These are phyloP conservation scores for Puccinia horiana DNA, from an alignment of 1,284 basidiomycete species.

Conservation along the genomic window DNA sequence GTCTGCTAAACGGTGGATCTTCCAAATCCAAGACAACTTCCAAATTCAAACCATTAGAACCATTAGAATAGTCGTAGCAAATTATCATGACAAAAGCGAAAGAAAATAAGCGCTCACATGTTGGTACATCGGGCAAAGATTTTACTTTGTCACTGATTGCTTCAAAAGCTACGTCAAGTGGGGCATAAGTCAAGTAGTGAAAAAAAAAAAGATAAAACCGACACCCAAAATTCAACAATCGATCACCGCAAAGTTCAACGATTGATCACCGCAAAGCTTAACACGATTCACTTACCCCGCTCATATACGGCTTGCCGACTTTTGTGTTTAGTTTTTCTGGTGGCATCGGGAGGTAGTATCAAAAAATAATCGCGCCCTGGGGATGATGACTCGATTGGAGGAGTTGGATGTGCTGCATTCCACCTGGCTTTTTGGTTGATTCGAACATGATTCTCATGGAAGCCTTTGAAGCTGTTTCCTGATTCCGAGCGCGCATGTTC, in stretches of 20 bases:
- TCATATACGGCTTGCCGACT: slow-evolving; percentile 45
- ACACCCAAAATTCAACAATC: neutral
- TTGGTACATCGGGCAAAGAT: slow-evolving; percentile 39
- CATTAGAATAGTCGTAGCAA: neutral
- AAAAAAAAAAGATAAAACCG: neutral
- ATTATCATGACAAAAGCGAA: neutral
- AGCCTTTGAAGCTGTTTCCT: slow-evolving; percentile 15
- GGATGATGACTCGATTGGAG: slow-evolving; percentile 29
- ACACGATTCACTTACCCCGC: neutral
- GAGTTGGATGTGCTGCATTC: slow-evolving; percentile 1
- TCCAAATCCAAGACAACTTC: slow-evolving; percentile 45
- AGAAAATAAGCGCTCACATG: slow-evolving; percentile 27
- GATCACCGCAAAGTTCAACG: neutral
- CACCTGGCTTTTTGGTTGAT: slow-evolving; percentile 28
- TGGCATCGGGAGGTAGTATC: slow-evolving; percentile 20
- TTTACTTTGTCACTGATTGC: slow-evolving; percentile 35
- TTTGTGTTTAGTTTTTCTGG: slow-evolving; percentile 44
- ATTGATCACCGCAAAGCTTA: neutral
- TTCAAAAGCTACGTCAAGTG: slow-evolving; percentile 37
- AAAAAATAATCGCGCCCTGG: slow-evolving; percentile 35
- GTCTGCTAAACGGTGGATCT: slow-evolving; percentile 29
- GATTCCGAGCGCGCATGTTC: slow-evolving; percentile 33
- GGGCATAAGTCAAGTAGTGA: neutral
- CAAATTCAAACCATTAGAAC: neutral
- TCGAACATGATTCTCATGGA: slow-evolving; percentile 2